Evolutionary conservation across 495 filamentous ascomycete genomes (phyloP), one percentile per base, ranked within the genome.

Genomic region (Penicillium canescens): DNA sequence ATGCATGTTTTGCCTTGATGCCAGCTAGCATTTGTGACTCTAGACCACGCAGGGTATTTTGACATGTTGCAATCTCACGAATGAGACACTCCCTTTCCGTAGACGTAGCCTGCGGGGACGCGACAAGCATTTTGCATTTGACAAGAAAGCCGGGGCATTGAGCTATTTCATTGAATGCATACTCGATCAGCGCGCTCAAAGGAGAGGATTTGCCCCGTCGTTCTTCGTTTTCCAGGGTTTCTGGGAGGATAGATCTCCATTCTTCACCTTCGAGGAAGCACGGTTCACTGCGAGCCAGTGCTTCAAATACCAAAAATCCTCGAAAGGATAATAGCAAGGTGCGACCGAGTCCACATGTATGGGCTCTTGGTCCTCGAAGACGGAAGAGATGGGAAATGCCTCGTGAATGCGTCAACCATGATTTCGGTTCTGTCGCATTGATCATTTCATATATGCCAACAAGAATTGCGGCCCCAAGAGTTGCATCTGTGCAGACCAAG

Each of bases 361-460:
- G 65, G 1, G 60, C 56, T 21, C 54, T 48, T 2, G 67, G 52
- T 0, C 72, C 71, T 1, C 73, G 69, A 10, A 65, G 43, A 3
- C 49, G 52, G 18, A 73, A 60, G 12, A 74, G 57, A 31, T 53
- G 45, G 6, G 47, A 59, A 8, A 72, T 65, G 16, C 72, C 73
- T 3, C 68, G 61, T 3, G 73, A 65, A 51, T 75, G 72, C 11
- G 62, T 53, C 14, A 75, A 51, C 68, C 71, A 75, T 1, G 66
- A 62, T 14, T 61, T 45, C 10, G 56, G 41, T 6, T 48, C 58
- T 2, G 69, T 65, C 1, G 55, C 55, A 38, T 62, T 66, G 20
- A 66, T 44, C 48, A 71, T 42, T 42, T 76, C 71, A 46, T 70
- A 76, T 13, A 68, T 42, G 4, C 60, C 65, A 1, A 74, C 59